phyloP scores from a whole-genome alignment of 768 basidiomycete genomes.

The Boletus rubropictus region DNA sequence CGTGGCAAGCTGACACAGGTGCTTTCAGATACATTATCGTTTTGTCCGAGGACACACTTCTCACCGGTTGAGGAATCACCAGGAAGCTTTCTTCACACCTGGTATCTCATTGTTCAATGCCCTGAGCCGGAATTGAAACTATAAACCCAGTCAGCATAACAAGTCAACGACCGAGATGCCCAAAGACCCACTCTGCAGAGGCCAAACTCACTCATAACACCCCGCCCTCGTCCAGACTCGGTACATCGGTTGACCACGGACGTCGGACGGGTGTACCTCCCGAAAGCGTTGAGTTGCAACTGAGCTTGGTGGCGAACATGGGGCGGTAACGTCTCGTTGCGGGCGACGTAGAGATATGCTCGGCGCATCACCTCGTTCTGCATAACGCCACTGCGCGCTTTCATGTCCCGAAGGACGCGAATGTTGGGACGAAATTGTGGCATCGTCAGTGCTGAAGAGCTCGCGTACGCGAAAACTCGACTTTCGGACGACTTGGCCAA shows the following conservation, averaged over 20 bases:
- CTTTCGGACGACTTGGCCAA: constrained; percentile 5
- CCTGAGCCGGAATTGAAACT: constrained; percentile 90
- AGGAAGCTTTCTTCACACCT: constrained; percentile 88
- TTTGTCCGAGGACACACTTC: background rate
- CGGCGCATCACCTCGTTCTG: constrained; percentile 78
- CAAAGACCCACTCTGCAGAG: constrained; percentile 60
- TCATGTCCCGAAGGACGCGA: constrained; percentile 70
- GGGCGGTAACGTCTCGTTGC: constrained; percentile 84
- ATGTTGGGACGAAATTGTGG: constrained; percentile 35
- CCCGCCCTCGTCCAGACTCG: constrained; percentile 81
- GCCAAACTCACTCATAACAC: constrained; percentile 85
- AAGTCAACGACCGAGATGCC: background rate
- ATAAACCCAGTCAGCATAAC: background rate
- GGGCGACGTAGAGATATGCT: constrained; percentile 89
- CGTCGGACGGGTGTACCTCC: constrained; percentile 74
- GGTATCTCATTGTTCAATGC: constrained; percentile 77
- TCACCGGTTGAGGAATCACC: constrained; percentile 42
- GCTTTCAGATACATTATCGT: background rate
- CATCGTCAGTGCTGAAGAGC: constrained; percentile 4
- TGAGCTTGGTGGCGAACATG: constrained; percentile 92
- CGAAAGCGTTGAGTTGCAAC: constrained; percentile 85
- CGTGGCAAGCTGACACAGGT: background rate
- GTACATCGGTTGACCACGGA: constrained; percentile 86
- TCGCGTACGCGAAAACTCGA: too few species aligned
- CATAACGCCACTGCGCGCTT: constrained; percentile 64